Conservation (phyloP, 768 basidiomycete genomes). For the Cyclocybe cylindracea region DNA sequence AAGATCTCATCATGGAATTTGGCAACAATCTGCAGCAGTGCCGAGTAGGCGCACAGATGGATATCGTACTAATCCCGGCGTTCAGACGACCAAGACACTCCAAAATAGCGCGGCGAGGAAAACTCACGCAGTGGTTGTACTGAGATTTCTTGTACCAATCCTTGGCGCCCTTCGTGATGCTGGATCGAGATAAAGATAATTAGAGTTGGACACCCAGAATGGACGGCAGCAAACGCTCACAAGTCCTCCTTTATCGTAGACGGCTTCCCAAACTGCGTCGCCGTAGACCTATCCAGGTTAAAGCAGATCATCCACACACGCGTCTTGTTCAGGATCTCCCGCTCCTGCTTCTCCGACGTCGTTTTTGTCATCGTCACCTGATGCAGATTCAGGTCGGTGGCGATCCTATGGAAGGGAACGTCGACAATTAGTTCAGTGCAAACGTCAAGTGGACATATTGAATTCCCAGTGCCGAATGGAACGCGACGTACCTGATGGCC, state of each 20-base stretch:
- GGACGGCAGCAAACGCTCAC: constrained; percentile 35
- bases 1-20: constrained; percentile 79
- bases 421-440: constrained; percentile 1
- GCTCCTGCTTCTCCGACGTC: constrained; percentile 72
- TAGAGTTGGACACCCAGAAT: not conserved
- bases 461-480: not conserved
- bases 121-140: constrained; percentile 56
- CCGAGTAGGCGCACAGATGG: constrained; percentile 74
- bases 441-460: not conserved
- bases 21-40: constrained; percentile 67
- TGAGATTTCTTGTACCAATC: constrained; percentile 77
- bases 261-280: constrained; percentile 89
- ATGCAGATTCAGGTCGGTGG: constrained; percentile 87
- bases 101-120: not conserved
- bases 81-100: not conserved
- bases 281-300: constrained; percentile 84
- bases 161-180: constrained; percentile 67
- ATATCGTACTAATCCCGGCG: constrained; percentile 58
- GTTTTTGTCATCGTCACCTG: constrained; percentile 60
- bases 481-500: constrained; percentile 61
- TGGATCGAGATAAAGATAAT: constrained; percentile 17
- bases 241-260: constrained; percentile 86
- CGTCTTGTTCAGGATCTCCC: constrained; percentile 82
- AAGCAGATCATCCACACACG: constrained; percentile 93
- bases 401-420: constrained; percentile 51